Base-by-base conservation (phyloP, 1,284 basidiomycete genomes). In the Ustilago curta region DNA sequence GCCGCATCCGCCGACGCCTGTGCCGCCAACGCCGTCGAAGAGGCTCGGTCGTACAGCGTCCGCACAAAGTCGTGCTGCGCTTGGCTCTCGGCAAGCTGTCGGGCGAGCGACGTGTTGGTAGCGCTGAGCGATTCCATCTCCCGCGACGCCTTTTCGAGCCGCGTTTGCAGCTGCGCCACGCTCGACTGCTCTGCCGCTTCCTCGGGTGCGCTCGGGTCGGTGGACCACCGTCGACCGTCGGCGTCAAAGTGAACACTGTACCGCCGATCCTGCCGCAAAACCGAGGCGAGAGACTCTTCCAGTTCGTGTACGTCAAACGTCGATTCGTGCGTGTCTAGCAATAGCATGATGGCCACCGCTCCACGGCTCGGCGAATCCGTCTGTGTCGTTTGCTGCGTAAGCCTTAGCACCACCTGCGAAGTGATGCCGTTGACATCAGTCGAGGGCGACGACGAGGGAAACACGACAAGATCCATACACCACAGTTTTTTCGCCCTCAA, bases 301-400 rank as follows among this genome's bases (percentile, higher is more conserved):
- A 76, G 21, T 42, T 68, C 65, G 29, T 76, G 69, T n/a, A 76
- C 65, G 31, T 71, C 68, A n/a, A 68, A 76, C 6, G 58, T 68
- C 18, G 1, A 27, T n/a, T 63, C 50, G 1, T 49, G 31, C 39
- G 65, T 76, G 12, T 71, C 65, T 9, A 76, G 39, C 12, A 76
- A 23, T 14, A 76, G 27, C 2, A 71, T 52, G 16, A 76, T 40
- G 1, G 60, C 58, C 5, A 60, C 37, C 0, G 52, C 32, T 0
- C 50, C 52, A 4, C 54, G 44, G 3, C 21, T 11, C 9, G 35
- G 2, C 18, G 49, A 45, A 0, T 47, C 27, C 12, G 48, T 23
- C 19, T 43, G 48, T 40, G 60, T 61, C 35, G 51, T 61, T 27
- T 59, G 60, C 35, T 58, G 55, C 27, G 54, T 59, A 29, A 52